These are phyloP conservation scores for Fusarium cicatricum DNA, from an alignment of 2,329 filamentous ascomycete genomes.

Conservation along the genomic window DNA sequence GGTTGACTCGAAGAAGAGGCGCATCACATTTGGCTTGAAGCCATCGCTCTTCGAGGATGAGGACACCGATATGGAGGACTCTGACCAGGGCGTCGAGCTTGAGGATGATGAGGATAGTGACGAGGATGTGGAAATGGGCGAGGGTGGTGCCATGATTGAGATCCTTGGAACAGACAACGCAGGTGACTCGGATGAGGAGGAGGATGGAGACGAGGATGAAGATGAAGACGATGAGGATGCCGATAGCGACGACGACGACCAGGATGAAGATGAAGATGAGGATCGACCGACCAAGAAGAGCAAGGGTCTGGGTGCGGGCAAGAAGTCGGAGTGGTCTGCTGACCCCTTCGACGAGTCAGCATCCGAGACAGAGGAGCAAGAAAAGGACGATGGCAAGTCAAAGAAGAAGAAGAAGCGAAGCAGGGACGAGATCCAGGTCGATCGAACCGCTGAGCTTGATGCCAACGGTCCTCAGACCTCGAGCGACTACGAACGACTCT, in stretches of 20 bases:
- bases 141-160: constrained; percentile 53
- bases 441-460: constrained; percentile 92
- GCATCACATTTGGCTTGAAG: constrained; percentile 90
- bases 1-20: constrained; percentile 76
- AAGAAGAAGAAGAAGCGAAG: constrained; percentile 72
- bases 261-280: constrained; percentile 52
- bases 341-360: constrained; percentile 70
- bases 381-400: constrained; percentile 47
- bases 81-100: constrained; percentile 59
- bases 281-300: constrained; percentile 47
- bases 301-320: constrained; percentile 58
- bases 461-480: constrained; percentile 86
- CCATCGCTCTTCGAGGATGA: constrained; percentile 84
- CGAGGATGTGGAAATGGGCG: constrained; percentile 60
- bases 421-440: constrained; percentile 81
- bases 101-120: constrained; percentile 58
- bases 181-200: constrained; percentile 51
- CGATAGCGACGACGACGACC: constrained; percentile 47
- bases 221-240: constrained; percentile 55
- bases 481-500: constrained; percentile 91
- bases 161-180: constrained; percentile 58
- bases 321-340: constrained; percentile 90
- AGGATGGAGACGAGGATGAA: constrained; percentile 48
- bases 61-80: constrained; percentile 60
- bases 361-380: constrained; percentile 54